phyloP scores from a whole-genome alignment of 2,329 filamentous ascomycete species.

The Aspergillus viridinutans region DNA sequence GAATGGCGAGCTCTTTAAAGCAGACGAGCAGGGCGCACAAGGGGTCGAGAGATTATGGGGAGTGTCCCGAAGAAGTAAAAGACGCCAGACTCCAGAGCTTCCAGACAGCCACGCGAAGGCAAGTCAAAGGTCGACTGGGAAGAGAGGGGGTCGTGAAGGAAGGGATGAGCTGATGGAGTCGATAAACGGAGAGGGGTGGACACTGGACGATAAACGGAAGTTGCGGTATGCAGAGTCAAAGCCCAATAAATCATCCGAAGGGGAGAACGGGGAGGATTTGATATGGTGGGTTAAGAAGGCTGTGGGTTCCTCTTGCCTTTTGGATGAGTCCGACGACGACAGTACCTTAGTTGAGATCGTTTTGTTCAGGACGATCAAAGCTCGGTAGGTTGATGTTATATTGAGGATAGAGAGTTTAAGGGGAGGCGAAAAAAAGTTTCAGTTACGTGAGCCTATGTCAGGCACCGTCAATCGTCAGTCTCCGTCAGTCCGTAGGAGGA shows the following conservation, averaged over 20 bases:
- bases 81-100: not conserved
- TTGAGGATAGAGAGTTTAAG: not conserved
- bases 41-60: slow-evolving; percentile 12
- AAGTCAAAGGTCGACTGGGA: slow-evolving; percentile 10
- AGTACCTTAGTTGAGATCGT: not conserved
- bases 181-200: slow-evolving; percentile 12
- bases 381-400: not conserved
- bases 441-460: not conserved
- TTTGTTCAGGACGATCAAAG: not conserved
- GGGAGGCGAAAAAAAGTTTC: not conserved
- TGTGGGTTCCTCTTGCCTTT: not conserved
- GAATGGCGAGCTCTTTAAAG: slow-evolving; percentile 7
- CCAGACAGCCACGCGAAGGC: slow-evolving; percentile 21
- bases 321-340: not conserved
- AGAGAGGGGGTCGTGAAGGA: slow-evolving; percentile 15
- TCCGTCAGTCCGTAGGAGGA: not conserved
- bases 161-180: slow-evolving; percentile 5
- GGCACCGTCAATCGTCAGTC: not conserved
- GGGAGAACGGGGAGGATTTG: not conserved
- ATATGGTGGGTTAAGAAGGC: not conserved
- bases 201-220: slow-evolving; percentile 16
- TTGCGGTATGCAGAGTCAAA: slow-evolving; percentile 23
- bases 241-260: slow-evolving; percentile 18
- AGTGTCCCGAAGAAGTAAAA: slow-evolving; percentile 10
- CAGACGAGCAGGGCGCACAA: slow-evolving; percentile 15